A percentile compares a stretch with the other conserved stretches of the same genome.
Conservation (phyloP, 108 stramenopile genomes). For the Stephanodiscus triporus region DNA sequence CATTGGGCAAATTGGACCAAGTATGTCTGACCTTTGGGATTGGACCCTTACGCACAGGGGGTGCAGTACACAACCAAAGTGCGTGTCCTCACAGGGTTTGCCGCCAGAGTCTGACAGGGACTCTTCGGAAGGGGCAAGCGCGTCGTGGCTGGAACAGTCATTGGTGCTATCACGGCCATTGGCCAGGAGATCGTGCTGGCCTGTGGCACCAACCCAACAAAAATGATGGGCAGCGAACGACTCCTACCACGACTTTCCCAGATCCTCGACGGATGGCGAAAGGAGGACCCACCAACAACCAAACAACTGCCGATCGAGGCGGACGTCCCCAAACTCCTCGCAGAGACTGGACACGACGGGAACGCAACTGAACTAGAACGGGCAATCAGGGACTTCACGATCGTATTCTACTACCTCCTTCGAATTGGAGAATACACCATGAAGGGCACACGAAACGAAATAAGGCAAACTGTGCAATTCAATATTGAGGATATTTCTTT, state of each 20-base stretch:
- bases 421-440: too few relatives aligned
- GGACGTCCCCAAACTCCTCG: neutral
- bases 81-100: too few relatives aligned
- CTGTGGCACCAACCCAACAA: too few relatives aligned
- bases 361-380: neutral
- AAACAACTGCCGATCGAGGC: too few relatives aligned
- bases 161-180: conserved; percentile 21
- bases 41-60: too few relatives aligned
- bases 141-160: conserved; percentile 8
- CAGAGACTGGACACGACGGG: neutral
- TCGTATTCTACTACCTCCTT: too few relatives aligned
- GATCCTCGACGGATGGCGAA: neutral
- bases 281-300: too few relatives aligned
- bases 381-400: neutral
- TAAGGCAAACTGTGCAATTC: conserved; percentile 23
- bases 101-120: conserved; percentile 3
- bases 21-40: too few relatives aligned
- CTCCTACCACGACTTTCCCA: neutral
- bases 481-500: conserved; percentile 1
- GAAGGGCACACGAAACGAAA: neutral
- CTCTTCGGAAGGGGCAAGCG: too few relatives aligned
- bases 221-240: neutral
- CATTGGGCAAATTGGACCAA: too few relatives aligned
- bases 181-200: conserved; percentile 13
- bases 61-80: neutral